Evolutionary conservation across 176 grass and related monocot genomes (phyloP), one percentile per base, ranked within the genome.

Genomic region (Ensete glaucum): DNA sequence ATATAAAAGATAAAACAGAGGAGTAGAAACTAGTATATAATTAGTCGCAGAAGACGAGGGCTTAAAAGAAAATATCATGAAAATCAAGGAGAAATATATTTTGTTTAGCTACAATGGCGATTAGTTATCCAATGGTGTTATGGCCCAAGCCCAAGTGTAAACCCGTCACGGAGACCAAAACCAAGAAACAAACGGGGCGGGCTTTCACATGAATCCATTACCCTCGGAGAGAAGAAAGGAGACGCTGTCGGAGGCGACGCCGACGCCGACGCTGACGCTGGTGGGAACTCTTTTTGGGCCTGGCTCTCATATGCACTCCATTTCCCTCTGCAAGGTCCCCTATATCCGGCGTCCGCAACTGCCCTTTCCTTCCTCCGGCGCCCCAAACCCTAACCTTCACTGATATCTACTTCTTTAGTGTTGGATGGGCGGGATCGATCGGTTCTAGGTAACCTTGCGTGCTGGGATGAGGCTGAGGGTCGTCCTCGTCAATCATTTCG

Each of bases 221-320:
- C 34, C 34, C 34, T 43, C 34, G 34, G 55, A 57, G 49, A 19
- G 12, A 20, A 34, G 5, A 62, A 51, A 16, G 53, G 49, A 65
- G 54, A 79, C 29, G 70, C 91, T 93, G 95, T 88, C 95, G 77
- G 76, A 79, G 77, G 93, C 94, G 65, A 71, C 90, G 80, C 34
- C 34, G 4, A 43, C 4, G 34, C 34, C 3, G 34, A 34, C 34
- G 34, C 34, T 5, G 15, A 98, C 95, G 75, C 81, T 86, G 80
- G 87, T 93, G 71, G 95, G 95, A 49, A 86, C 86, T 83, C 90
- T 98, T 13, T 82, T 93, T 78, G 88, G 95, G 23, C 58, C 93
- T 29, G 82, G 90, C 76, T 89, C 90, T 53, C 86, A 98, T 85
- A 82, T 97, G 90, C 93, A 97, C 82, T 97, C 90, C 82, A 91